Conservation (phyloP, 1,284 basidiomycete species). For the Cryptococcus jaspeensis region DNA sequence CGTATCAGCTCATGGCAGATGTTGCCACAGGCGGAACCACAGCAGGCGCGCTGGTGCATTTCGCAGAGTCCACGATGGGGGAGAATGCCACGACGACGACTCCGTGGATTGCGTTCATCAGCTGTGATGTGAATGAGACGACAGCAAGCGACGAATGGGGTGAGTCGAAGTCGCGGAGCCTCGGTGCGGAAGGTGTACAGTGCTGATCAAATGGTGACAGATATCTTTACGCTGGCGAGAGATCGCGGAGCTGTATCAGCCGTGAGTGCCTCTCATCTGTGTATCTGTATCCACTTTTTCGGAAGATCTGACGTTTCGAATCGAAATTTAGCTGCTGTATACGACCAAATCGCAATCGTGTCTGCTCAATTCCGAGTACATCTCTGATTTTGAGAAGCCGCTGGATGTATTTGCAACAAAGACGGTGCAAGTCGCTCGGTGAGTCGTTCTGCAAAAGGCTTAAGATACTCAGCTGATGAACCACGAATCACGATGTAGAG, state of each 20-base stretch:
- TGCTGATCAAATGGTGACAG: conserved; percentile 41
- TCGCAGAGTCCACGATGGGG: conserved; percentile 58
- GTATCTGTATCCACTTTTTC: neutral
- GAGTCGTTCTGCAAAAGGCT: conserved; percentile 4
- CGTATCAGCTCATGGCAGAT: conserved; percentile 47
- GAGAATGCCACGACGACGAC: conserved; percentile 60
- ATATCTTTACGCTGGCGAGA: conserved; percentile 76
- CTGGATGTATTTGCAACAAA: conserved; percentile 69
- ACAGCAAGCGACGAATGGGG: conserved; percentile 52
- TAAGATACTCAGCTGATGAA: too few relatives aligned
- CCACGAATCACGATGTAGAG: conserved; percentile 37
- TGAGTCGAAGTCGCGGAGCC: conserved; percentile 50
- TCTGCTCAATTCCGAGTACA: conserved; percentile 69
- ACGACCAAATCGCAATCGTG: conserved; percentile 69
- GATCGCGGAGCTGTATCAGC: conserved; percentile 75
- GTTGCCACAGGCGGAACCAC: conserved; percentile 39
- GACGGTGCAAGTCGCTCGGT: conserved; percentile 33
- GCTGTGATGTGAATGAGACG: conserved; percentile 74
- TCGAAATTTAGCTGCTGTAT: conserved; percentile 64
- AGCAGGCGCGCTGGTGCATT: conserved; percentile 74
- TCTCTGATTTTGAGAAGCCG: conserved; percentile 65
- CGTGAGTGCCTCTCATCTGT: conserved; percentile 52
- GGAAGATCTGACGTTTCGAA: neutral
- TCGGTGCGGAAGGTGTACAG: conserved; percentile 36
- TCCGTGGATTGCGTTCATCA: conserved; percentile 84